A percentile compares a stretch with the other conserved stretches of the same genome.
These are phyloP conservation scores for Botrytis pseudocinerea DNA, from an alignment of 2,329 filamentous ascomycete genomes.

Conservation along the genomic window DNA sequence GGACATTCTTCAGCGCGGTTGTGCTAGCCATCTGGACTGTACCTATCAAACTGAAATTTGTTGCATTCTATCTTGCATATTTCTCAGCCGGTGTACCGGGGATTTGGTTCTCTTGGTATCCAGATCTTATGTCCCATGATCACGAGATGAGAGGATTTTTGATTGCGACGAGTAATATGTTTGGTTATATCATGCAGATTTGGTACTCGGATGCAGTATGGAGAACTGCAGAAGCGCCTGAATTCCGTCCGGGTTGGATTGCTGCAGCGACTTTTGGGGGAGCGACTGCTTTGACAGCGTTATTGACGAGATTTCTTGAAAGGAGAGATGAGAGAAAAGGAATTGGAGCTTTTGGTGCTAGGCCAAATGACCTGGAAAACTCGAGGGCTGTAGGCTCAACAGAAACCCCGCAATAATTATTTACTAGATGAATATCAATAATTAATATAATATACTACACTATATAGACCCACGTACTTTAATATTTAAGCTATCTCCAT, in stretches of 20 bases:
- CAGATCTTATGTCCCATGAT: slow-evolving; percentile 29
- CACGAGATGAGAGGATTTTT: slow-evolving; percentile 34
- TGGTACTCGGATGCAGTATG: slow-evolving; percentile 34
- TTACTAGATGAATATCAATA: neutral
- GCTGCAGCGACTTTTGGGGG: slow-evolving; percentile 24
- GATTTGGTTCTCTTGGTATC: slow-evolving; percentile 29
- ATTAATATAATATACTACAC: neutral
- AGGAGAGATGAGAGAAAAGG: slow-evolving; percentile 22
- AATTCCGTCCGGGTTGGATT: slow-evolving; percentile 31
- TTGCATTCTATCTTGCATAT: slow-evolving; percentile 26
- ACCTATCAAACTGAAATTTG: slow-evolving; percentile 20
- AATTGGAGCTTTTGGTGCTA: neutral
- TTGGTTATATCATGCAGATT: slow-evolving; percentile 32
- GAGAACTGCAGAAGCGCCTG: slow-evolving; percentile 33
- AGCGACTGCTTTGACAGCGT: neutral
- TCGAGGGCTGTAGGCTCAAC: neutral
- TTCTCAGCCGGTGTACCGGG: slow-evolving; percentile 27
- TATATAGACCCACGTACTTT: rapidly evolving
- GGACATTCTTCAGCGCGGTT: slow-evolving; percentile 36
- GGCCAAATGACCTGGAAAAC: slow-evolving; percentile 1
- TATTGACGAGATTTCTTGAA: slow-evolving; percentile 21
- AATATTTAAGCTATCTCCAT: neutral
- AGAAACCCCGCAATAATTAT: neutral
- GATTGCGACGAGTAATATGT: slow-evolving; percentile 32
- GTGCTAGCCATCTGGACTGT: slow-evolving; percentile 31